phyloP scores from a whole-genome alignment of 192 early-diverging fungal genomes.

The Rhizophagus prolifer region DNA sequence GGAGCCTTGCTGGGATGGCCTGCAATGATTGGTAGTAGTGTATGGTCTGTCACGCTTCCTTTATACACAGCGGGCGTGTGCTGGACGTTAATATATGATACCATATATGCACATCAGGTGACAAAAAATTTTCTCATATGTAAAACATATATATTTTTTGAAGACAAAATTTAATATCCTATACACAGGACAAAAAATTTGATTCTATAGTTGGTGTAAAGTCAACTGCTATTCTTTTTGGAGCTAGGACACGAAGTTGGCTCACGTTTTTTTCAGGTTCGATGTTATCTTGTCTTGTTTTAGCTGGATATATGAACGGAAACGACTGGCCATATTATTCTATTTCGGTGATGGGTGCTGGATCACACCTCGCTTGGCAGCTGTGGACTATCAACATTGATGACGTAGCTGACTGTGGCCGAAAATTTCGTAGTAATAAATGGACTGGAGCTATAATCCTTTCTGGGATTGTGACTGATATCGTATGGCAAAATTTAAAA shows the following conservation, averaged over 20 bases:
- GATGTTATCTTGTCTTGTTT: conserved; percentile 63
- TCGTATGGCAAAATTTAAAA: conserved; percentile 7
- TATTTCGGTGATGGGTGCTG: conserved; percentile 69
- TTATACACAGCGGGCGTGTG: conserved; percentile 82
- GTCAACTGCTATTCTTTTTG: conserved; percentile 89
- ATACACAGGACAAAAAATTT: conserved; percentile 76
- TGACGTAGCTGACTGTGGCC: conserved; percentile 64
- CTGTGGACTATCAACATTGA: conserved; percentile 68
- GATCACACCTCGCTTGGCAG: conserved; percentile 83
- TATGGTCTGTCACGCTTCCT: conserved; percentile 75
- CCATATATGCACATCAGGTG: conserved; percentile 92
- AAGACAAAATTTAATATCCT: background rate
- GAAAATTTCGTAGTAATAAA: conserved; percentile 76
- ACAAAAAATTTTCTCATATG: background rate
- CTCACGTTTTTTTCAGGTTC: conserved; percentile 71
- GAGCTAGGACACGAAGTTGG: conserved; percentile 63
- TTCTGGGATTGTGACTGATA: conserved; percentile 70
- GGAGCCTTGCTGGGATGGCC: conserved; percentile 87
- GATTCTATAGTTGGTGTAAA: conserved; percentile 85
- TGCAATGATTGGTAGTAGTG: conserved; percentile 66
- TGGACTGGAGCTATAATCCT: conserved; percentile 79
- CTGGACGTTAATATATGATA: conserved; percentile 97
- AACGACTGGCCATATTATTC: conserved; percentile 73
- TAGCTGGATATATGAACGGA: conserved; percentile 80
- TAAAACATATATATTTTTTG: background rate